These are phyloP conservation scores for Aphanomyces cochlioides DNA, from an alignment of 352 stramenopile genomes.

Conservation along the genomic window DNA sequence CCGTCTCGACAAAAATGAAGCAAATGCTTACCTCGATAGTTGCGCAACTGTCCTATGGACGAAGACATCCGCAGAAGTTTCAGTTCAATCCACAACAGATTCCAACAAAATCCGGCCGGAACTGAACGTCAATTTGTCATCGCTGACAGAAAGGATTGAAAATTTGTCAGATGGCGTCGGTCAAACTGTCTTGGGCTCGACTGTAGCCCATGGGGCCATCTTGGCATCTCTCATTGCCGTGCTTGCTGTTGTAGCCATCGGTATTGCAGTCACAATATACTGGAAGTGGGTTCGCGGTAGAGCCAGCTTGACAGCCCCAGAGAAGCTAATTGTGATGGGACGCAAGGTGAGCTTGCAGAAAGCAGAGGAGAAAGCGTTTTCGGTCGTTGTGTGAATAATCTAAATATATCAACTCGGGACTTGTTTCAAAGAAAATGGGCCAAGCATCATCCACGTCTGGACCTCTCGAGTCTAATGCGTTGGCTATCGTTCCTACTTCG, in stretches of 20 bases:
- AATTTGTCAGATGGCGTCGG: neutral
- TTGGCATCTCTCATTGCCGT: conserved; percentile 4
- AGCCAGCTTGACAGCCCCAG: too few relatives aligned
- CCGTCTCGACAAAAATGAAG: conserved; percentile 14
- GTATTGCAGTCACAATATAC: neutral
- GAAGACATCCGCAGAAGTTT: neutral
- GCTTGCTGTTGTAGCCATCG: neutral
- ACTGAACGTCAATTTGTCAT: neutral
- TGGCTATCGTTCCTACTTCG: conserved; percentile 7
- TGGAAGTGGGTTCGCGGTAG: neutral
- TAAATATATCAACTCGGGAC: neutral
- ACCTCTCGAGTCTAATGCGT: neutral
- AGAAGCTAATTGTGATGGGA: too few relatives aligned
- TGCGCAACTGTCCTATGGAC: neutral
- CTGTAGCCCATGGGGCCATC: neutral
- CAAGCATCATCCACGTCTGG: neutral
- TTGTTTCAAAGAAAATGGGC: neutral
- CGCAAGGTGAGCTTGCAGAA: neutral
- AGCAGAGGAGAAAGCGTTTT: neutral
- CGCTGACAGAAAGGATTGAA: neutral
- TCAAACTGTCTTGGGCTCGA: conserved; percentile 2
- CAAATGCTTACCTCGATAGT: neutral
- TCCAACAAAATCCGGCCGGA: neutral
- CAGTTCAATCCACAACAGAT: neutral
- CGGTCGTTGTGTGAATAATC: conserved; percentile 9